phyloP scores from a whole-genome alignment of 1,284 basidiomycete genomes.

The Irpex lacteus region DNA sequence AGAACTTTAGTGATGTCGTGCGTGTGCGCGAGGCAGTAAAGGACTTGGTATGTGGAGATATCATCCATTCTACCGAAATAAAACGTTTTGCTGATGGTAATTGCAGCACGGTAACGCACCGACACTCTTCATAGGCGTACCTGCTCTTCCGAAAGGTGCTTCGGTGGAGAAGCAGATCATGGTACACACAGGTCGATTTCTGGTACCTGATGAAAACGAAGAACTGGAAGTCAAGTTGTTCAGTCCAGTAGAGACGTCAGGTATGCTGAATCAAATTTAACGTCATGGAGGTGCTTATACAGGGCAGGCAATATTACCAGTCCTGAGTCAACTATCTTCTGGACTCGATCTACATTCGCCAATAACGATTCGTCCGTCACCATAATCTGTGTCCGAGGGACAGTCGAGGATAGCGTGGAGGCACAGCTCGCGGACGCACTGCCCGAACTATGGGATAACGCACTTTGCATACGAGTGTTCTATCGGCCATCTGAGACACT shows the following conservation, averaged over 20 bases:
- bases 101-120: slow-evolving; percentile 33
- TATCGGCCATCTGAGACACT: slow-evolving; percentile 29
- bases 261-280: slow-evolving; percentile 27
- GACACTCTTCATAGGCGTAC: slow-evolving; percentile 66
- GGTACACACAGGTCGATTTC: slow-evolving; percentile 59
- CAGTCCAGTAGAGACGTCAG: slow-evolving; percentile 37
- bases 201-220: slow-evolving; percentile 45
- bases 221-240: slow-evolving; percentile 34
- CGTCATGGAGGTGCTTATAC: no score
- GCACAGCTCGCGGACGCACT: slow-evolving; percentile 8
- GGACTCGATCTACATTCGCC: slow-evolving; percentile 46
- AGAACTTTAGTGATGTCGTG: slow-evolving; percentile 35
- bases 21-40: slow-evolving; percentile 43
- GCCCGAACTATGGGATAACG: slow-evolving; percentile 12
- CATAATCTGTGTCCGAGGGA: slow-evolving; percentile 9
- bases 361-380: slow-evolving; percentile 35
- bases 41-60: slow-evolving; percentile 23
- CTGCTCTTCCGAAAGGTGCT: slow-evolving; percentile 76
- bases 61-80: no score
- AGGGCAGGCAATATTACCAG: slow-evolving; percentile 12
- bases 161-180: slow-evolving; percentile 71
- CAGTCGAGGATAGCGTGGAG: slow-evolving; percentile 6
- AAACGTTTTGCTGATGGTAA: no score
- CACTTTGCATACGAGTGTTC: slow-evolving; percentile 46
- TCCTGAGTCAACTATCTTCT: slow-evolving; percentile 31